These are phyloP conservation scores for Jaenimonas drosophilae DNA, from an alignment of 208 protist genomes.

Conservation along the genomic window DNA sequence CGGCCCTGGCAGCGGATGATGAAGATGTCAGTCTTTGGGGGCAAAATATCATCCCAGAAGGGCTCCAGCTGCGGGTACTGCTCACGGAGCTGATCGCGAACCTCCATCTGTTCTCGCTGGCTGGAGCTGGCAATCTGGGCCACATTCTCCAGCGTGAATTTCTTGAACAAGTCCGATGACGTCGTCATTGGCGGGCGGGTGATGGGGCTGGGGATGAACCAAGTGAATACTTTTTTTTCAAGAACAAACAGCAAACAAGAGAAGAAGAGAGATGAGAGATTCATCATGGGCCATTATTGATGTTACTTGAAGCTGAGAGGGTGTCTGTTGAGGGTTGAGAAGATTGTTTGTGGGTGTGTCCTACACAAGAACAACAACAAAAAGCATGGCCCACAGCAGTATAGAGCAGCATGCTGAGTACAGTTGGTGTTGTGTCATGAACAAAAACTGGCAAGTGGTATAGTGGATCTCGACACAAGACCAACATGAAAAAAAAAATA, in stretches of 20 bases:
- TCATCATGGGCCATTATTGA: too few species aligned
- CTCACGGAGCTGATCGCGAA: constrained; percentile 74
- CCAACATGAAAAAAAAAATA: not conserved
- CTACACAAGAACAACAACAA: too few species aligned
- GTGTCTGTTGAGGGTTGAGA: too few species aligned
- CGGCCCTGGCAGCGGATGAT: constrained; percentile 91
- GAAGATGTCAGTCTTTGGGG: constrained; percentile 88
- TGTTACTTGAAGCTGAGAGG: too few species aligned
- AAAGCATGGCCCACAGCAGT: too few species aligned
- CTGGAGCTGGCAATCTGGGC: constrained; percentile 81
- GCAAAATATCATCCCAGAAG: constrained; percentile 91
- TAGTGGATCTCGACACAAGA: not conserved
- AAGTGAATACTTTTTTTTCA: not conserved
- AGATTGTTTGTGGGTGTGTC: too few species aligned
- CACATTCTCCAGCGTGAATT: constrained; percentile 86
- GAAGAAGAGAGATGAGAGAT: not conserved
- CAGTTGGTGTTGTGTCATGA: too few species aligned
- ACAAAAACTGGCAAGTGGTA: not conserved
- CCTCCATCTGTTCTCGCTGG: constrained; percentile 83
- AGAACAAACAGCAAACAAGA: not conserved
- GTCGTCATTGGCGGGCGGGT: constrained; percentile 7
- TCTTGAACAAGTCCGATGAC: constrained; percentile 80
- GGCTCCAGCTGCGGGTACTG: constrained; percentile 80
- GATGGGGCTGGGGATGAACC: too few species aligned
- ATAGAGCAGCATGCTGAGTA: too few species aligned